Base-by-base conservation (phyloP, 1,284 basidiomycete species). In the Agaricales sp. region DNA sequence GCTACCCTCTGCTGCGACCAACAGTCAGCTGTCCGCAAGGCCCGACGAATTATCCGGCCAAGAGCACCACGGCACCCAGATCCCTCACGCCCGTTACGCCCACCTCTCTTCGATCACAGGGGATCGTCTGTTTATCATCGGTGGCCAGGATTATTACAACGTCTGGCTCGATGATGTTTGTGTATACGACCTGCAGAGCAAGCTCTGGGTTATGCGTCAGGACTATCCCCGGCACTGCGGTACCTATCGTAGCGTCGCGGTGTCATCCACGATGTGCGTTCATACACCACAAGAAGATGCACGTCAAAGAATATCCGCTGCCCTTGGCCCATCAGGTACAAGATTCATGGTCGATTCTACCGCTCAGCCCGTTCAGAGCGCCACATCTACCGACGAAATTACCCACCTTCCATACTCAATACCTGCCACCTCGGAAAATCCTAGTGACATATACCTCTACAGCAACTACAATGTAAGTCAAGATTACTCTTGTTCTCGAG, bases 161-260 rank as follows among this genome's bases (percentile, higher is more conserved):
- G 83, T 88, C 43, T 92, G 90, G 86, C 70, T 92, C n/a, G 89
- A 94, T 63, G 91, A 95, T 57, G 78, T 93, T 50, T 87, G 89
- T 63, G 83, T 92, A 8, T 92, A 85, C 55, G 90, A 96, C 63
- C 73, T 97, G 22, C 60, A 72, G 16, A 64, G 69, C 3, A 77
- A 78, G 57, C 69, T 75, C 1, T 96, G 93, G 92, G 75, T 89
- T 0, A 81, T 84, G 58, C 74, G 80, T 20, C 77, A 81, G 23
- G 82, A 83, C 53, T 93, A 92, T 59, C 87, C 87, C 3, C 75
- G 88, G 16, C 91, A 94, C 65, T 92, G 90, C 58, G 93, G 92
- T 3, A 93, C 92, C 0, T 96, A 96, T 65, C 84, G 92, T 50
- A 90, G 86, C 56, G 88, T 95, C 18, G 88, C 88, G 0, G 83